phyloP scores from a whole-genome alignment of 306 rosid genomes.

The Cicer cuneatum region DNA sequence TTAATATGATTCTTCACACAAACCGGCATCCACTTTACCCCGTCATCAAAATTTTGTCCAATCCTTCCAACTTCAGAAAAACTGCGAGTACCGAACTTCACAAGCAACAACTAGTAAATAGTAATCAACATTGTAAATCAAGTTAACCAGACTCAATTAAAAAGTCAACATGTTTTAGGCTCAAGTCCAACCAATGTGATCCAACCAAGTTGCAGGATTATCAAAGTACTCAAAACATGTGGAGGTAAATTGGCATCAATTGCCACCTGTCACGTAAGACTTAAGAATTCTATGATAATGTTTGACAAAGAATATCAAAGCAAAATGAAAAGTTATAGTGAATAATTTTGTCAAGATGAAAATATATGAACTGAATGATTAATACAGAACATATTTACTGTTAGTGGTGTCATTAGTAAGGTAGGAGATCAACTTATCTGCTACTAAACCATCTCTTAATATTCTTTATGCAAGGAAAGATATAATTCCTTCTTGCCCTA shows the following conservation, averaged over 20 bases:
- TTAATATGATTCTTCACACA: slow-evolving; percentile 55
- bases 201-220: slow-evolving; percentile 11
- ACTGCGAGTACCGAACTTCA: slow-evolving; percentile 64
- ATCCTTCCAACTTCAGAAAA: slow-evolving; percentile 67
- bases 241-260: not conserved
- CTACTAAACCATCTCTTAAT: not conserved
- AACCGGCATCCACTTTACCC: slow-evolving; percentile 57
- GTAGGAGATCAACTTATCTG: slow-evolving; percentile 1
- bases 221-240: slow-evolving; percentile 17
- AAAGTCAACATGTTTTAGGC: slow-evolving; percentile 23
- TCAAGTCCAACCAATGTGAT: slow-evolving; percentile 30
- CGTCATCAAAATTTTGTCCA: slow-evolving; percentile 44
- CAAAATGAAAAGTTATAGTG: not conserved
- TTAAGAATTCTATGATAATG: not conserved
- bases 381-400: slow-evolving; percentile 1
- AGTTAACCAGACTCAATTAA: slow-evolving; percentile 11
- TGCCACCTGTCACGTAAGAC: not conserved
- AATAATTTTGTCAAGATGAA: not conserved
- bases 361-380: not conserved
- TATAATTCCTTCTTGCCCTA: not conserved
- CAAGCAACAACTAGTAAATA: slow-evolving; percentile 51
- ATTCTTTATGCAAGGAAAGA: slow-evolving; percentile 12
- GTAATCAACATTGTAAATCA: slow-evolving; percentile 39
- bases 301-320: not conserved
- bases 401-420: not conserved